phyloP scores from a whole-genome alignment of 2,329 filamentous ascomycete species.

The Phoma sp. region DNA sequence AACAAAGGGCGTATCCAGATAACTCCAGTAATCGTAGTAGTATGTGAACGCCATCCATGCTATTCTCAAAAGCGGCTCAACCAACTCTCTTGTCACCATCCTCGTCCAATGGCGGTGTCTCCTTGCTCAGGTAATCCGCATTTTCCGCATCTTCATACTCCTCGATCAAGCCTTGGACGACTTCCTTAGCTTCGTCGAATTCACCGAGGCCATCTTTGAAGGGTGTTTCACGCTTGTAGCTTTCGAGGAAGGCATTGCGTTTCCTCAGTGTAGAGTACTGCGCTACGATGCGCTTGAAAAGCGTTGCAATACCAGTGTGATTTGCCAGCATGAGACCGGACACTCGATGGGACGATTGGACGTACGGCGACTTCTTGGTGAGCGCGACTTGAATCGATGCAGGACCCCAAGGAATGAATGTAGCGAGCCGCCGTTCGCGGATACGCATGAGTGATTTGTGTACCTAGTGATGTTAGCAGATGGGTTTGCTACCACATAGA shows the following conservation, averaged over 20 bases:
- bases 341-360: constrained; percentile 91
- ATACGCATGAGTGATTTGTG: constrained; percentile 98
- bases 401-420: constrained; percentile 98
- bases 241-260: constrained; percentile 94
- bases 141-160: constrained; percentile 97
- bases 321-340: constrained; percentile 98
- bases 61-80: not conserved
- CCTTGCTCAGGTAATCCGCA: constrained; percentile 85
- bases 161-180: constrained; percentile 87
- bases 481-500: not conserved
- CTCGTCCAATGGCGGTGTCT: constrained; percentile 54
- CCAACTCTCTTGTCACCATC: constrained; percentile 42
- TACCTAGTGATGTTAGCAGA: constrained; percentile 57
- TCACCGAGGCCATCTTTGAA: constrained; percentile 92
- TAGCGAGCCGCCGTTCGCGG: constrained; percentile 89
- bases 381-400: constrained; percentile 97
- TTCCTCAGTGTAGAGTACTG: constrained; percentile 96
- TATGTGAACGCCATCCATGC: constrained; percentile 16
- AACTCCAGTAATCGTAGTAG: constrained; percentile 16
- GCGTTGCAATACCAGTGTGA: constrained; percentile 94
- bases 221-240: constrained; percentile 93
- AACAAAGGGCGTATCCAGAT: constrained; percentile 9
- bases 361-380: constrained; percentile 95
- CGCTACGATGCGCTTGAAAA: constrained; percentile 91
- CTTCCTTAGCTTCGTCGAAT: constrained; percentile 92